phyloP scores from a whole-genome alignment of 768 basidiomycete species.

The Lentinula edodes region DNA sequence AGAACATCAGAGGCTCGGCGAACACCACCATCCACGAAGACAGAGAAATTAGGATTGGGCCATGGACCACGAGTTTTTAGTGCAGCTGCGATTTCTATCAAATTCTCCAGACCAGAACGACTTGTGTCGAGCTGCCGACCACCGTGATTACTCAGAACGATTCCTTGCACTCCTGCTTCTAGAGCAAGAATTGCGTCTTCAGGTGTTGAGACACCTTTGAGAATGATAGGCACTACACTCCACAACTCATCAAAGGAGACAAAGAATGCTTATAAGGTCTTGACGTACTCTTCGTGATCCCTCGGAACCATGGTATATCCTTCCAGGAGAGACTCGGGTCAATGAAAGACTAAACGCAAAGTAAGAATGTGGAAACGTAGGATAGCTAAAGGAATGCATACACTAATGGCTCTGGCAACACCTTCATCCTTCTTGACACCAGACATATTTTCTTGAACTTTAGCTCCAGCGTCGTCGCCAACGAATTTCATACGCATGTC shows the following conservation, averaged over 20 bases:
- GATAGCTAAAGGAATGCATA: background rate
- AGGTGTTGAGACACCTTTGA: slow-evolving; percentile 68
- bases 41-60: slow-evolving; percentile 75
- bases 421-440: slow-evolving; percentile 68
- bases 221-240: slow-evolving; percentile 74
- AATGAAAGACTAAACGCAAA: slow-evolving; percentile 72
- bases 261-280: background rate
- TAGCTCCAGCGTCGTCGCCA: slow-evolving; percentile 60
- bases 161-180: slow-evolving; percentile 67
- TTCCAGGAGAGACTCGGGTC: slow-evolving; percentile 87
- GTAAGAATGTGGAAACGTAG: background rate
- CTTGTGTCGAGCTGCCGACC: slow-evolving; percentile 76
- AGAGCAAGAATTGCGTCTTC: slow-evolving; percentile 83
- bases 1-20: slow-evolving; percentile 85
- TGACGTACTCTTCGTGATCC: slow-evolving; percentile 34
- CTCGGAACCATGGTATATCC: slow-evolving; percentile 78
- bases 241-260: background rate
- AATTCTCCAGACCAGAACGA: slow-evolving; percentile 82
- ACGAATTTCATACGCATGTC: slow-evolving; percentile 98
- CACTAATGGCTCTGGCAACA: slow-evolving; percentile 90
- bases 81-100: slow-evolving; percentile 76
- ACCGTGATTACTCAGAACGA: slow-evolving; percentile 84
- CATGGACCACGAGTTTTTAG: slow-evolving; percentile 66
- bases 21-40: slow-evolving; percentile 92
- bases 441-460: slow-evolving; percentile 50